Percentiles rank a stretch among this genome's conserved stretches.
These are phyloP conservation scores for Boletus subparvulus DNA, from an alignment of 768 basidiomycete genomes.

Conservation along the genomic window DNA sequence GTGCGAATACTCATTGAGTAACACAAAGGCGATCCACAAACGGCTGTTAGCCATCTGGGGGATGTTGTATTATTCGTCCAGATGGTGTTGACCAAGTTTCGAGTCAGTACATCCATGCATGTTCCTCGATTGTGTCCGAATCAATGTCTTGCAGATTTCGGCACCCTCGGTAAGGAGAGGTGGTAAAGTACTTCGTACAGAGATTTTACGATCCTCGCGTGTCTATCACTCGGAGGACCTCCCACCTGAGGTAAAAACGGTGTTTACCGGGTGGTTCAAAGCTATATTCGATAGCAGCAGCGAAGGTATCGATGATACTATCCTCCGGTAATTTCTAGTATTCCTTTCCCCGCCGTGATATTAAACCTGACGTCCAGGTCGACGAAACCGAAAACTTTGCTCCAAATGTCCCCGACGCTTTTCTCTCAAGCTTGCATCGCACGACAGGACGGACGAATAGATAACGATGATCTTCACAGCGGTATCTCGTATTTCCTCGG, in stretches of 20 bases:
- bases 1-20: neutral
- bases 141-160: constrained; percentile 44
- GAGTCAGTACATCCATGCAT: constrained; percentile 39
- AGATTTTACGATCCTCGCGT: constrained; percentile 51
- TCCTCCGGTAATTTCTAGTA: constrained; percentile 49
- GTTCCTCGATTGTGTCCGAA: neutral
- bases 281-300: constrained; percentile 73
- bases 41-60: constrained; percentile 74
- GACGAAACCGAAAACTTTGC: constrained; percentile 65
- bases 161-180: constrained; percentile 47
- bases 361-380: constrained; percentile 44
- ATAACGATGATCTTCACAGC: constrained; percentile 65
- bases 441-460: constrained; percentile 53
- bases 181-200: constrained; percentile 45
- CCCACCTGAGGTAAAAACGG: constrained; percentile 41
- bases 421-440: constrained; percentile 61
- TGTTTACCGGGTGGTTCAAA: constrained; percentile 66
- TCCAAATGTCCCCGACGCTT: constrained; percentile 66
- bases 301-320: constrained; percentile 83
- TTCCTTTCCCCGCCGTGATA: neutral
- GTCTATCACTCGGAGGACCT: constrained; percentile 43
- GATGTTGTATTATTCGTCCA: constrained; percentile 78
- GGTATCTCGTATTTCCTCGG: constrained; percentile 78
- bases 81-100: constrained; percentile 60
- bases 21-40: constrained; percentile 74